These are phyloP conservation scores for Lipomyces lipofer DNA, from an alignment of 805 yeast species.

Conservation along the genomic window DNA sequence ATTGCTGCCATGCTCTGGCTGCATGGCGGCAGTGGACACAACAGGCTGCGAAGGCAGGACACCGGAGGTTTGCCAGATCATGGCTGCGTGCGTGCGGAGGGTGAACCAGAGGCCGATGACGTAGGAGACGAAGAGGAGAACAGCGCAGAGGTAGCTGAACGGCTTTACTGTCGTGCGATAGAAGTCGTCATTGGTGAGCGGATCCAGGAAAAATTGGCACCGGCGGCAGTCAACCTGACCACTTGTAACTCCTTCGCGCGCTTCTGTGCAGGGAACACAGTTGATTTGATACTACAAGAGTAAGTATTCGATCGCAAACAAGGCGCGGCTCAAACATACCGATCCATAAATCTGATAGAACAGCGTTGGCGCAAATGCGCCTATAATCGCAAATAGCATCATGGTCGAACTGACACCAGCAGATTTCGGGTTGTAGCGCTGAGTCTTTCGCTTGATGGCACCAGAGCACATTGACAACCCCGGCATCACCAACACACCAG, in stretches of 20 bases:
- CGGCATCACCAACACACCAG: constrained; percentile 87
- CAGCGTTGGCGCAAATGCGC: constrained; percentile 89
- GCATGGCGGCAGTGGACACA: constrained; percentile 16
- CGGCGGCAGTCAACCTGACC: constrained; percentile 51
- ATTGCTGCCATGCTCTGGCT: constrained; percentile 2
- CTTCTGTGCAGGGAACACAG: constrained; percentile 58
- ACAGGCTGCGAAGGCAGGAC: constrained; percentile 10
- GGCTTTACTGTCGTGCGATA: constrained; percentile 75
- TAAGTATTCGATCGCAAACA: neutral
- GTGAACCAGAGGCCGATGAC: constrained; percentile 90
- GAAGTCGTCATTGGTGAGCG: constrained; percentile 64
- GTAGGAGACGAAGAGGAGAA: constrained; percentile 78
- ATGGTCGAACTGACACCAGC: constrained; percentile 98
- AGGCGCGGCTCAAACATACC: constrained; percentile 6
- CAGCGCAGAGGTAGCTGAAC: constrained; percentile 75
- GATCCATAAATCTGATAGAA: constrained; percentile 88
- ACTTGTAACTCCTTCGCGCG: constrained; percentile 11
- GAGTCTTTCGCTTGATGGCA: constrained; percentile 88
- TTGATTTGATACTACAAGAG: constrained; percentile 56
- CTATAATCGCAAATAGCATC: constrained; percentile 85
- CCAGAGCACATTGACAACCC: constrained; percentile 98
- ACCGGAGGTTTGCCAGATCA: constrained; percentile 64
- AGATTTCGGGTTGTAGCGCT: constrained; percentile 89
- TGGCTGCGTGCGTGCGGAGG: constrained; percentile 90
- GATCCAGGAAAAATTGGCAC: constrained; percentile 78